phyloP scores from a whole-genome alignment of 2,329 filamentous ascomycete genomes.

The Fusarium setosum region DNA sequence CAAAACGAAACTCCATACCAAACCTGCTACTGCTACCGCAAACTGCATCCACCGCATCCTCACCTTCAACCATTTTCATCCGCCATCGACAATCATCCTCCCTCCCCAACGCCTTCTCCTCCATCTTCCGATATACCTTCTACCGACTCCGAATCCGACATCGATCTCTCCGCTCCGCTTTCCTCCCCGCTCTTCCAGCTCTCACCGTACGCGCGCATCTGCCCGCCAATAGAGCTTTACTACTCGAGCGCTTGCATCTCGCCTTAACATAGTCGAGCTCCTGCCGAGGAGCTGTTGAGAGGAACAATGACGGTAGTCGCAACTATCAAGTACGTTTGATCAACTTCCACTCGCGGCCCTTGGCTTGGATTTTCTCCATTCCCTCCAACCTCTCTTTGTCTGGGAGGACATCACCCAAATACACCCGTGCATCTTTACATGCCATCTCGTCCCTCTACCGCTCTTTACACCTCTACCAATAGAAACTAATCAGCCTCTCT shows the following conservation, averaged over 20 bases:
- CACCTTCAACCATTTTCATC: slow-evolving; percentile 26
- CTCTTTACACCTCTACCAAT: not conserved
- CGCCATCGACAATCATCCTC: slow-evolving; percentile 20
- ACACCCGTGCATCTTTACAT: slow-evolving; percentile 31
- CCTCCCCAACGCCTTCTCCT: slow-evolving; percentile 10
- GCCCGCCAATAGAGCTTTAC: slow-evolving; percentile 39
- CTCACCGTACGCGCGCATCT: slow-evolving; percentile 34
- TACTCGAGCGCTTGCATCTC: slow-evolving; percentile 39
- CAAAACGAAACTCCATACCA: slow-evolving; percentile 35
- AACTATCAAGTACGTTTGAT: slow-evolving; percentile 69
- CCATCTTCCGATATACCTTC: slow-evolving; percentile 6
- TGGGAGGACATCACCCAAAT: not conserved
- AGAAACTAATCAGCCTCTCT: slow-evolving; percentile 34
- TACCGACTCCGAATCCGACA: slow-evolving; percentile 15
- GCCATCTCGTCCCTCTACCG: not conserved
- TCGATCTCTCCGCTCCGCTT: slow-evolving; percentile 28
- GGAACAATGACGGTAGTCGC: slow-evolving; percentile 68
- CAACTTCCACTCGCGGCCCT: slow-evolving; percentile 16
- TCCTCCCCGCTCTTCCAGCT: slow-evolving; percentile 24
- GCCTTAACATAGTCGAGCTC: slow-evolving; percentile 45
- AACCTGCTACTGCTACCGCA: slow-evolving; percentile 34
- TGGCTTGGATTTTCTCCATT: slow-evolving; percentile 3
- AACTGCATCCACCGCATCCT: slow-evolving; percentile 35
- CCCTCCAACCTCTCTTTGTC: not conserved
- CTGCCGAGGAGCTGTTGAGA: slow-evolving; percentile 52